Percentiles rank a stretch among this genome's conserved stretches.
These are phyloP conservation scores for Entomortierella lignicola DNA, from an alignment of 192 early-diverging fungal genomes.

Conservation along the genomic window DNA sequence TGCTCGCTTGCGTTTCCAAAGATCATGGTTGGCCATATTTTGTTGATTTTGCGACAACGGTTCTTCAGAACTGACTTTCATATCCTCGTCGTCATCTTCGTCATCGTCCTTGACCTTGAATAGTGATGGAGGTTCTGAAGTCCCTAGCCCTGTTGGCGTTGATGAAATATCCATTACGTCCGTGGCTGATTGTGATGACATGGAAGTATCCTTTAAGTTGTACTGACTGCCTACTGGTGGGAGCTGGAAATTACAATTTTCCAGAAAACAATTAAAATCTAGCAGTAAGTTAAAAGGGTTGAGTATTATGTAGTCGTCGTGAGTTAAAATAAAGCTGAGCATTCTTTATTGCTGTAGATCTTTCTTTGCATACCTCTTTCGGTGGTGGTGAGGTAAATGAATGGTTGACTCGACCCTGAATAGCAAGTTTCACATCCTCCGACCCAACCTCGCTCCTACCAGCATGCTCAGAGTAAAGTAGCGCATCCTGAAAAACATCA, in stretches of 20 bases:
- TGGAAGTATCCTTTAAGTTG: background rate
- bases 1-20: slow-evolving; percentile 51
- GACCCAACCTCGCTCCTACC: slow-evolving; percentile 78
- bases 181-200: slow-evolving; percentile 1
- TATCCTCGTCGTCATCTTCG: slow-evolving; percentile 36
- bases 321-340: too few species aligned
- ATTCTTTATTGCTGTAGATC: too few species aligned
- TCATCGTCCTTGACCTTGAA: slow-evolving; percentile 48
- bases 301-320: slow-evolving; percentile 80
- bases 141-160: background rate
- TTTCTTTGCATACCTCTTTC: slow-evolving; percentile 73
- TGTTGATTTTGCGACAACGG: slow-evolving; percentile 42
- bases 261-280: background rate
- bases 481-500: slow-evolving; percentile 92
- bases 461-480: slow-evolving; percentile 94
- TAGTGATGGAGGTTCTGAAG: slow-evolving; percentile 28
- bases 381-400: slow-evolving; percentile 92
- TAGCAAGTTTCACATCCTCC: slow-evolving; percentile 91
- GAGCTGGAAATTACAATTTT: slow-evolving; percentile 9
- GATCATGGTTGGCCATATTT: slow-evolving; percentile 45
- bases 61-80: slow-evolving; percentile 20
- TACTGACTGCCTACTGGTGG: slow-evolving; percentile 15
- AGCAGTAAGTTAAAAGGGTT: slow-evolving; percentile 74
- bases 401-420: slow-evolving; percentile 90
- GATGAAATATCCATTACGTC: slow-evolving; percentile 2